Evolutionary conservation across 345 rosid species (phyloP).

Genomic region (Aegle marmelos): DNA sequence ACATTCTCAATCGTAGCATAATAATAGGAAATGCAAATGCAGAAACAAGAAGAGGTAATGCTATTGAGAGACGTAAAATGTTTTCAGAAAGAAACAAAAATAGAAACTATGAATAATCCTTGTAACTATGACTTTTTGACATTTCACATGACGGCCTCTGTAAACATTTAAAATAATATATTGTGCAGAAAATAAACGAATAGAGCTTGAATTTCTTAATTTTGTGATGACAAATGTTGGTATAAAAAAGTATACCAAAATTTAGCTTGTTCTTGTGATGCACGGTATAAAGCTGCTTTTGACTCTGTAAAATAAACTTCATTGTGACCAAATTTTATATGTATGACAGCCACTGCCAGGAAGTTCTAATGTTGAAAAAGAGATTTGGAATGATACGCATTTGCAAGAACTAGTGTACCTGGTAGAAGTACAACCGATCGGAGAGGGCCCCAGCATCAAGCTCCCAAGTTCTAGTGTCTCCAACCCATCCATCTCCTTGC

Average conservation of each 20-base stretch:
- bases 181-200: too few relatives aligned
- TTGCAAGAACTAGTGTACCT: conserved; percentile 21
- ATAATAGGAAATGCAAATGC: too few relatives aligned
- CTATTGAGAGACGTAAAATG: too few relatives aligned
- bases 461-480: conserved; percentile 45
- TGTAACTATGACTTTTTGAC: too few relatives aligned
- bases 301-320: neutral
- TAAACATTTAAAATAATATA: too few relatives aligned
- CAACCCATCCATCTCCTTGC: conserved; percentile 48
- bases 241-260: neutral
- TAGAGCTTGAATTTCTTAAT: neutral
- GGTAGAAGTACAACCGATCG: conserved; percentile 47
- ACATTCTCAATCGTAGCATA: too few relatives aligned
- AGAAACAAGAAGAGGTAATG: too few relatives aligned
- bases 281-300: neutral
- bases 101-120: too few relatives aligned
- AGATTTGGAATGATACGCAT: neutral
- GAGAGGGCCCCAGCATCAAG: conserved; percentile 50
- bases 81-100: too few relatives aligned
- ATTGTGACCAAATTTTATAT: neutral
- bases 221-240: neutral
- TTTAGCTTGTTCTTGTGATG: neutral
- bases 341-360: neutral
- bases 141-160: too few relatives aligned
- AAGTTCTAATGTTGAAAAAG: neutral